Percentiles rank a stretch among this genome's conserved stretches.
These are phyloP conservation scores for Tieghemiomyces parasiticus DNA, from an alignment of 192 early-diverging fungal genomes.

Conservation along the genomic window DNA sequence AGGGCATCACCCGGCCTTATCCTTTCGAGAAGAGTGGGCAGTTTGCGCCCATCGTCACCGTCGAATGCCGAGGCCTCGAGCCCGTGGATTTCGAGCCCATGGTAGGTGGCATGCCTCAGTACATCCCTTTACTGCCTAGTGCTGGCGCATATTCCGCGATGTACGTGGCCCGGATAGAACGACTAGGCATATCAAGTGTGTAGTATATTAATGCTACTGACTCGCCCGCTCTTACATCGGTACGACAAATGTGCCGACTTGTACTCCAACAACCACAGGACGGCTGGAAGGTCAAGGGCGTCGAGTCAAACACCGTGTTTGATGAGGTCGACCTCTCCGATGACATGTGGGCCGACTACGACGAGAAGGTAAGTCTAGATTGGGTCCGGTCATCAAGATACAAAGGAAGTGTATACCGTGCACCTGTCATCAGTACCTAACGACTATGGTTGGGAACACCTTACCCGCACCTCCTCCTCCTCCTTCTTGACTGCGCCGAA, in stretches of 20 bases:
- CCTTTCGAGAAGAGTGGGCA: conserved; percentile 36
- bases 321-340: conserved; percentile 66
- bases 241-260: too few relatives aligned
- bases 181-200: too few relatives aligned
- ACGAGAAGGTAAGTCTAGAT: conserved; percentile 44
- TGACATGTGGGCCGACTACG: conserved; percentile 81
- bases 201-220: too few relatives aligned
- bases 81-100: conserved; percentile 58
- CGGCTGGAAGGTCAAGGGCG: conserved; percentile 53
- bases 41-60: conserved; percentile 40
- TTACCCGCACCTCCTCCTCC: too few relatives aligned
- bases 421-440: too few relatives aligned
- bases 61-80: conserved; percentile 80
- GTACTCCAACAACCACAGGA: conserved; percentile 12
- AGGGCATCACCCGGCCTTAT: conserved; percentile 26
- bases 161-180: too few relatives aligned
- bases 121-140: too few relatives aligned
- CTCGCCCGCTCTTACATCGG: too few relatives aligned
- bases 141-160: too few relatives aligned
- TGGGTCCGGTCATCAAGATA: background rate
- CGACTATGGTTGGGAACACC: too few relatives aligned
- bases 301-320: conserved; percentile 53
- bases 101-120: conserved; percentile 23
- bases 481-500: too few relatives aligned
- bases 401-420: too few relatives aligned